A percentile compares a stretch with the other conserved stretches of the same genome.
phyloP scores from a whole-genome alignment of 805 yeast genomes.

The Spathaspora sp. region DNA sequence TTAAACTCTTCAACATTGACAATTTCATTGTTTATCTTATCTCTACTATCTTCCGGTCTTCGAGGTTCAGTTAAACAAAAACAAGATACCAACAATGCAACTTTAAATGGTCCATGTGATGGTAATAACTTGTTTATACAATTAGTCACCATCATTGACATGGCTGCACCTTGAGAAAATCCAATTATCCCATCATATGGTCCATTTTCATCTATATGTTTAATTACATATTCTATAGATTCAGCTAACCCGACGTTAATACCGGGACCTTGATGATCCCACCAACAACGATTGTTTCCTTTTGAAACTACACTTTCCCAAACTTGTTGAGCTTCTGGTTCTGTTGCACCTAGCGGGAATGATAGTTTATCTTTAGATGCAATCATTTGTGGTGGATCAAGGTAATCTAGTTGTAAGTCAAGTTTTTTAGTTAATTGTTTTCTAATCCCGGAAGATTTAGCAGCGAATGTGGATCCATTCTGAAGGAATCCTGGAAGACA shows the following conservation, averaged over 20 bases:
- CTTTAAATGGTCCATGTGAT: constrained; percentile 20
- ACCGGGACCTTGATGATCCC: constrained; percentile 18
- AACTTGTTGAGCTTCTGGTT: constrained; percentile 22
- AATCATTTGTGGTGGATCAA: constrained; percentile 30
- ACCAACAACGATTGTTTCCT: constrained; percentile 36
- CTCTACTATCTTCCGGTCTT: constrained; percentile 8
- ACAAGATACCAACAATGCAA: constrained; percentile 30
- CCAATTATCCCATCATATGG: constrained; percentile 42
- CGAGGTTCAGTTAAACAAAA: constrained; percentile 31
- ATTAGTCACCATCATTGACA: constrained; percentile 29
- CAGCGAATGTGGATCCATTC: constrained; percentile 28
- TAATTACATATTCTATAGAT: constrained; percentile 20
- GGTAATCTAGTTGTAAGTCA: constrained; percentile 25
- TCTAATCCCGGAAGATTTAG: constrained; percentile 29
- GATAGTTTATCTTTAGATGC: constrained; percentile 22
- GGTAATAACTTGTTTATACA: constrained; percentile 19
- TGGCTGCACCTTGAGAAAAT: constrained; percentile 42
- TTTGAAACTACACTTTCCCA: constrained; percentile 28
- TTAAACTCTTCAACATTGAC: constrained; percentile 21
- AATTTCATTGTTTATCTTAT: constrained; percentile 15
- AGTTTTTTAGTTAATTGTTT: constrained; percentile 24
- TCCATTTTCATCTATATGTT: constrained; percentile 30
- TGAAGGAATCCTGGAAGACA: constrained; percentile 38
- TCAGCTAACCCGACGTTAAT: constrained; percentile 25
- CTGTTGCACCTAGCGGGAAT: constrained; percentile 22